Conservation (phyloP, 257 asterid genomes). For the Solanum tarapatanum region DNA sequence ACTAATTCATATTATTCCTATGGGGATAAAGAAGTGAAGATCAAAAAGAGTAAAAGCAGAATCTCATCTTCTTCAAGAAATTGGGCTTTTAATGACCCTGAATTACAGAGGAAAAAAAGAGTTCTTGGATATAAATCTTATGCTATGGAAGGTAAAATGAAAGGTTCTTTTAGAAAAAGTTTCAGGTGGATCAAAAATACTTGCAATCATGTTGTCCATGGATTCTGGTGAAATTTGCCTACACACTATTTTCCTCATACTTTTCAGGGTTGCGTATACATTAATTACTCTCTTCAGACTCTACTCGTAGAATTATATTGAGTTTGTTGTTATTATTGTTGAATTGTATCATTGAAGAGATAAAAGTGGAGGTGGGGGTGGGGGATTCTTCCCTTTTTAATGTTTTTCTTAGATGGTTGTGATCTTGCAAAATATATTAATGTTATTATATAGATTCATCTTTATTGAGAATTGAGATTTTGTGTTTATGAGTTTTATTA, state of each 20-base stretch:
- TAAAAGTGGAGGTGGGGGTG: neutral
- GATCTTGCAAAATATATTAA: neutral
- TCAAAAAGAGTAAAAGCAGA: constrained; percentile 43
- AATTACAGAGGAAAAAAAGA: constrained; percentile 70
- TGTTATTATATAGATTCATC: neutral
- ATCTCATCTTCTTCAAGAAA: constrained; percentile 16
- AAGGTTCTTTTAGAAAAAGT: constrained; percentile 60
- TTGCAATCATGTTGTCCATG: constrained; percentile 50
- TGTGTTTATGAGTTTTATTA: neutral
- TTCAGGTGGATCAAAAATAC: constrained; percentile 68
- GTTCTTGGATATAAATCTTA: constrained; percentile 60
- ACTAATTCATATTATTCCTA: constrained; percentile 25
- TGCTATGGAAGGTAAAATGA: constrained; percentile 55
- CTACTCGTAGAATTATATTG: neutral
- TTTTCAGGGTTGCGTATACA: too few species aligned
- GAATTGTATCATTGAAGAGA: neutral
- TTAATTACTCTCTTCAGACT: neutral
- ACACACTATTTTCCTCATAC: neutral
- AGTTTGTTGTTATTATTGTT: too few species aligned
- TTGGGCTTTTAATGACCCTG: constrained; percentile 54
- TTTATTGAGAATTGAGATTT: neutral
- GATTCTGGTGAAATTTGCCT: constrained; percentile 33
- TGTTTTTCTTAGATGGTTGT: neutral
- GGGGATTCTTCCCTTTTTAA: neutral
- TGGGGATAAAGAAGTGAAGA: constrained; percentile 22